These are phyloP conservation scores for Gossypium gossypioides DNA, from an alignment of 441 rosid species.

Conservation along the genomic window DNA sequence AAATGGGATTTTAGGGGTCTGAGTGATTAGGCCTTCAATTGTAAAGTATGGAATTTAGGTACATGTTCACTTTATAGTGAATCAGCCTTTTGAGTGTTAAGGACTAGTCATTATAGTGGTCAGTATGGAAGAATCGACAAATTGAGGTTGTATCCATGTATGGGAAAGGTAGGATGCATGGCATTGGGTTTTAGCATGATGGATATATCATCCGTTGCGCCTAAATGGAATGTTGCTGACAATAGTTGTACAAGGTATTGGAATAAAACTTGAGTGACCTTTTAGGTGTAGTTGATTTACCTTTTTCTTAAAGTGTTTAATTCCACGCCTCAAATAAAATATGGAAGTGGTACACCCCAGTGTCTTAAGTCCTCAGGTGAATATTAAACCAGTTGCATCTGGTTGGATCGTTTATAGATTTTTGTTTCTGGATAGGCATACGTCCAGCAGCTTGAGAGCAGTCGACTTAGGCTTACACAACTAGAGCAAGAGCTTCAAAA, in stretches of 20 bases:
- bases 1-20: background rate
- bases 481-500: conserved; percentile 79
- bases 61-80: background rate
- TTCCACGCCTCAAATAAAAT: background rate
- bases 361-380: background rate
- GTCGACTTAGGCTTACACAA: conserved; percentile 57
- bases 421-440: conserved; percentile 65
- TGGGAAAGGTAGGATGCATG: too few species aligned
- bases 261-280: background rate
- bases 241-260: background rate
- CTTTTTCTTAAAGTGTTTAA: background rate
- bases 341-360: background rate
- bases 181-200: too few species aligned
- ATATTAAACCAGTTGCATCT: background rate
- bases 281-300: background rate
- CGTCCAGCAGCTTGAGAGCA: conserved; percentile 84
- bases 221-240: background rate
- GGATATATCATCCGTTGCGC: background rate
- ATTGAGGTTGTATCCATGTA: too few species aligned
- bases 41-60: background rate
- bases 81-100: background rate
- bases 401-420: conserved; percentile 37
- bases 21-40: background rate
- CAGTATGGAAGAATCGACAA: background rate
- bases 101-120: background rate